Conservation (phyloP, 2,329 filamentous ascomycete genomes). For the Aspergillus tubingensis region DNA sequence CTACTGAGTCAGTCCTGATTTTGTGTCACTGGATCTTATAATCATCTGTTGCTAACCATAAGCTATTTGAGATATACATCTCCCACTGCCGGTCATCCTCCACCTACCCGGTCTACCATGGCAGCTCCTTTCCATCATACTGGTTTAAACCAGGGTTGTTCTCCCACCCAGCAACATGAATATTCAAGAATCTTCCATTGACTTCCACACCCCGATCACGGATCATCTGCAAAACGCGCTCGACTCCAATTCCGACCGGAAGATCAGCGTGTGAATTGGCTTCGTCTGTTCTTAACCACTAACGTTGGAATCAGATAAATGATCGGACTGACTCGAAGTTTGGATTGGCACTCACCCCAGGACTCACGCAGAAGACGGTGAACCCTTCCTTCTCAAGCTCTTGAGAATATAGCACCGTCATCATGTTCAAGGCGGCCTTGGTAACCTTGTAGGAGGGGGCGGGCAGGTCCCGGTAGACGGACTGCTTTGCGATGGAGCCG, state of each 20-base stretch:
- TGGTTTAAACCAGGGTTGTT: conserved; percentile 36
- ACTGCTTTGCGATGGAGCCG: conserved; percentile 42
- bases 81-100: no score
- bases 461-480: conserved; percentile 23
- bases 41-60: no score
- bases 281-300: conserved; percentile 53
- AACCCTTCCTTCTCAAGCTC: conserved; percentile 44
- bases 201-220: conserved; percentile 40
- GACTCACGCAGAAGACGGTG: conserved; percentile 44
- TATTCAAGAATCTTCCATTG: conserved; percentile 53
- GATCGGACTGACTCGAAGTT: background rate
- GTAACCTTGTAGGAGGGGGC: conserved; percentile 47
- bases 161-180: conserved; percentile 43
- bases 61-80: no score
- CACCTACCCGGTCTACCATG: conserved; percentile 27
- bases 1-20: no score
- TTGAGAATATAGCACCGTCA: conserved; percentile 40
- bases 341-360: conserved; percentile 43
- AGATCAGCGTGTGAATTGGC: conserved; percentile 47
- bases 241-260: conserved; percentile 41
- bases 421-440: conserved; percentile 52
- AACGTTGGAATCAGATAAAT: background rate
- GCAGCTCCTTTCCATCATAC: conserved; percentile 40
- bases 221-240: conserved; percentile 49
- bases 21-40: no score